Percentiles rank a stretch among this genome's conserved stretches.
These are phyloP conservation scores for Verbascum thapsus DNA, from an alignment of 257 asterid species.

Conservation along the genomic window DNA sequence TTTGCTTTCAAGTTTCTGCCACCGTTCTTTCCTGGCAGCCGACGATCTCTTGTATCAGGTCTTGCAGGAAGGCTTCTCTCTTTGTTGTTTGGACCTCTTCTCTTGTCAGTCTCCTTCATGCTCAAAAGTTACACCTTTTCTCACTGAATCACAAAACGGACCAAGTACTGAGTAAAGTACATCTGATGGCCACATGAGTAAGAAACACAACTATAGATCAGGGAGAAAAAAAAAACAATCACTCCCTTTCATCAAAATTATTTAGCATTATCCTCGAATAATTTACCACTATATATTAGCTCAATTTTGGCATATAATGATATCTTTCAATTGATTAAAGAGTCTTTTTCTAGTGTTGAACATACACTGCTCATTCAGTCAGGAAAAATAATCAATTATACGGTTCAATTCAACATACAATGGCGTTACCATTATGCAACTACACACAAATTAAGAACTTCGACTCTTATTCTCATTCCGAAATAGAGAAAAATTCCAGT, in stretches of 20 bases:
- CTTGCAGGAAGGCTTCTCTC: slow-evolving; percentile 51
- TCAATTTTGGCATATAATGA: not conserved
- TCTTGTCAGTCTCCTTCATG: slow-evolving; percentile 78
- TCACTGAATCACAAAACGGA: slow-evolving; percentile 37
- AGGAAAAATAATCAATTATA: not conserved
- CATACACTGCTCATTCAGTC: not conserved
- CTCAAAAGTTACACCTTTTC: slow-evolving; percentile 33
- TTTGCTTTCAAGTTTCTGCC: slow-evolving; percentile 51
- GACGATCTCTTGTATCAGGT: slow-evolving; percentile 56
- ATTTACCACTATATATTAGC: not conserved
- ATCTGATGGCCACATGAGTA: slow-evolving; percentile 8
- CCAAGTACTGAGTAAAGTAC: slow-evolving; percentile 27
- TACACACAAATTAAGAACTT: slow-evolving; percentile 12
- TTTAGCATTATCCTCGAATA: no score
- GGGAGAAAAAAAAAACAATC: not conserved
- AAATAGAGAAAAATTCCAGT: slow-evolving; percentile 11
- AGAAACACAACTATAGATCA: slow-evolving; percentile 13
- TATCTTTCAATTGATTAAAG: not conserved
- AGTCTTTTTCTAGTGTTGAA: not conserved
- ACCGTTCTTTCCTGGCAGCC: slow-evolving; percentile 49
- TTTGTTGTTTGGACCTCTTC: slow-evolving; percentile 56
- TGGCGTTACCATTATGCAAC: slow-evolving; percentile 4
- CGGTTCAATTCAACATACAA: slow-evolving; percentile 7
- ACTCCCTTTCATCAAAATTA: not conserved
- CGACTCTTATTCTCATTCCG: slow-evolving; percentile 4